Evolutionary conservation across 148 eudicot genomes (phyloP).

Genomic region (Rhododendron kiyosumense): DNA sequence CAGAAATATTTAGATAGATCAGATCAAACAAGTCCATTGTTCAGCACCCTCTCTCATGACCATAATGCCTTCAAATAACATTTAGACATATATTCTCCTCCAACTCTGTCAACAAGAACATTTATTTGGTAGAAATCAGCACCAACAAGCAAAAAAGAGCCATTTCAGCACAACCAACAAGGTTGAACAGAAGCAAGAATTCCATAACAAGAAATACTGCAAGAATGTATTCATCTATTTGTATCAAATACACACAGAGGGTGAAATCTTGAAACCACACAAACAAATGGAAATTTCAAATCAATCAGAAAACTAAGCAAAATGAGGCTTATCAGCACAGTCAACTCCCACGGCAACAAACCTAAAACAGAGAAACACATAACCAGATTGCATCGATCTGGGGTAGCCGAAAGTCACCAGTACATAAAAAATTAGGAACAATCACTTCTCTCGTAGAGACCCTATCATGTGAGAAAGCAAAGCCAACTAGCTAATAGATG

Average conservation of each 20-base stretch:
- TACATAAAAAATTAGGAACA: neutral
- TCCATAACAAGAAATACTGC: neutral
- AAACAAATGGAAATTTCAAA: neutral
- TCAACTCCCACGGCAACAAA: neutral
- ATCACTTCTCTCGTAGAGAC: neutral
- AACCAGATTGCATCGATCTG: neutral
- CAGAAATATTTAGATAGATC: neutral
- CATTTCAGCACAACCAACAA: neutral
- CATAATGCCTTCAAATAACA: neutral
- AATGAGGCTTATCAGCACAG: neutral
- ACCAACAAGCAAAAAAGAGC: neutral
- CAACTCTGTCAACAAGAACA: slow-evolving; percentile 7
- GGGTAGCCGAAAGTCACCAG: neutral
- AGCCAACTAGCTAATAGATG: neutral
- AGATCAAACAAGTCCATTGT: neutral
- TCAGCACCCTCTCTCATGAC: neutral
- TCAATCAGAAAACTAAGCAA: neutral
- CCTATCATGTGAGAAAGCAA: neutral
- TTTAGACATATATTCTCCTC: neutral
- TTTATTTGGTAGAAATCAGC: neutral
- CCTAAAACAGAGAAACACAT: neutral
- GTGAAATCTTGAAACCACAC: neutral
- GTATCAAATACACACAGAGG: neutral
- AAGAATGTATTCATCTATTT: neutral
- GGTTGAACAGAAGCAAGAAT: neutral